phyloP scores from a whole-genome alignment of 2,329 filamentous ascomycete genomes.

The Harringtonia aguacate region DNA sequence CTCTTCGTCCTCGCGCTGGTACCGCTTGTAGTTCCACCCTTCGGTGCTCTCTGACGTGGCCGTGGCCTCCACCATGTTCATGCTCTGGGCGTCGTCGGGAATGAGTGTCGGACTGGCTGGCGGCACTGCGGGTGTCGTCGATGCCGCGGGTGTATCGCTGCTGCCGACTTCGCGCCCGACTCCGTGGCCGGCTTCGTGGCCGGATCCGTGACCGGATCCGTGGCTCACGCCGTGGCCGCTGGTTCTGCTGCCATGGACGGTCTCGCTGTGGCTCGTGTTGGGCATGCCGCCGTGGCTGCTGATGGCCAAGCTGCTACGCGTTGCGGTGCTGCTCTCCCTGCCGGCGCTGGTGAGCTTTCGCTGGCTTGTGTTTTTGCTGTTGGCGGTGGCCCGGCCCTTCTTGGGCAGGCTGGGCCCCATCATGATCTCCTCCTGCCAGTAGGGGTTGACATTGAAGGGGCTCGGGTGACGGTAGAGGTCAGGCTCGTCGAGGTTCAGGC shows the following conservation, averaged over 20 bases:
- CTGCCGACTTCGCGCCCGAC: not conserved
- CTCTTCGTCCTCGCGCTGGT: conserved; percentile 81
- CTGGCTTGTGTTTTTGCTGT: conserved; percentile 46
- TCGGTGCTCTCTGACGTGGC: conserved; percentile 28
- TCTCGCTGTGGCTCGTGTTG: conserved; percentile 22
- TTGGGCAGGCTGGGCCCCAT: conserved; percentile 68
- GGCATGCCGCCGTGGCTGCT: conserved; percentile 18
- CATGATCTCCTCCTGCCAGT: conserved; percentile 79
- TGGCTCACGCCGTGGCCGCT: not conserved
- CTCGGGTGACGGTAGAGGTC: conserved; percentile 67
- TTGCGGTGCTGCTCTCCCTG: conserved; percentile 36
- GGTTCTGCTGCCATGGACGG: not conserved
- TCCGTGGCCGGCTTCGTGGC: too few species aligned
- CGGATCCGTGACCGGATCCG: not conserved
- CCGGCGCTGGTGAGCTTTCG: conserved; percentile 48
- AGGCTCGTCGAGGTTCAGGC: conserved; percentile 57
- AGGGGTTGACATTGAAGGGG: conserved; percentile 77
- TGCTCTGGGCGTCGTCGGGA: conserved; percentile 35
- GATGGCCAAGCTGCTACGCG: conserved; percentile 26
- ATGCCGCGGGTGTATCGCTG: not conserved
- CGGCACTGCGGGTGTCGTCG: not conserved
- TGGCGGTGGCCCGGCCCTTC: conserved; percentile 34
- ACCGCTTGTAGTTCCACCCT: conserved; percentile 67
- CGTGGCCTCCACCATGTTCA: conserved; percentile 22
- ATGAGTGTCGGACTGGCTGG: conserved; percentile 30